Base-by-base conservation (phyloP, 441 rosid genomes). In the Macaranga tanarius region DNA sequence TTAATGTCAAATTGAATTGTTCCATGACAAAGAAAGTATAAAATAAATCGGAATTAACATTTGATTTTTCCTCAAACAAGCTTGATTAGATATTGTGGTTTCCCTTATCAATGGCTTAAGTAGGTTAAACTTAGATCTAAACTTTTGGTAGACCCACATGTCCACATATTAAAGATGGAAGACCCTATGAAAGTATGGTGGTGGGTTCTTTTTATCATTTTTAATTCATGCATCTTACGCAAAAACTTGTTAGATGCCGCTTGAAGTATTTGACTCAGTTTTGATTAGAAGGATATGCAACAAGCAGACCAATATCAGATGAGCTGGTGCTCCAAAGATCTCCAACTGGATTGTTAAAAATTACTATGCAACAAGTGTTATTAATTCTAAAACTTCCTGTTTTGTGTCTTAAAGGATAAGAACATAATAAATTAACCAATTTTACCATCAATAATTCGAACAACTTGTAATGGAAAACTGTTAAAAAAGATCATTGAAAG, bases 151-250 rank as follows among this genome's bases (percentile, higher is more conserved):
- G 72, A 56, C 72, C 72, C 72, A 42, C 72, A 42, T 23, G 31
- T 52, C 19, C 31, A 65, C 7, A 64, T 22, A 5, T 20, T 13
- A 51, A 13, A 60, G 11, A 61, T 42, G 7, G 61, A 2, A 13
- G 15, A 57, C 15, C 23, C 20, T 0, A 16, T 16, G 23, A n/a
- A 2, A 67, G 17, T 13, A 25, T 44, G 13, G 17, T 20, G 45
- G 20, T 42, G 34, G 28, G 31, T 22, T 69, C 12, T 48, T 7
- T 57, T 4, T 25, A 23, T 16, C 59, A 28, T 60, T 12, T 19
- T 48, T 13, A 60, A 48, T 71, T 34, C 66, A 70, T 67, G 71
- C 47, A 67, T 67, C 61, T 48, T 20, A 15, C 63, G 5, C 28
- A 60, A 60, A 13, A 16, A 60, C 0, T 25, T 6, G 10, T 11